These are phyloP conservation scores for Emydomyces testavorans DNA, from an alignment of 2,329 filamentous ascomycete genomes.

Conservation along the genomic window DNA sequence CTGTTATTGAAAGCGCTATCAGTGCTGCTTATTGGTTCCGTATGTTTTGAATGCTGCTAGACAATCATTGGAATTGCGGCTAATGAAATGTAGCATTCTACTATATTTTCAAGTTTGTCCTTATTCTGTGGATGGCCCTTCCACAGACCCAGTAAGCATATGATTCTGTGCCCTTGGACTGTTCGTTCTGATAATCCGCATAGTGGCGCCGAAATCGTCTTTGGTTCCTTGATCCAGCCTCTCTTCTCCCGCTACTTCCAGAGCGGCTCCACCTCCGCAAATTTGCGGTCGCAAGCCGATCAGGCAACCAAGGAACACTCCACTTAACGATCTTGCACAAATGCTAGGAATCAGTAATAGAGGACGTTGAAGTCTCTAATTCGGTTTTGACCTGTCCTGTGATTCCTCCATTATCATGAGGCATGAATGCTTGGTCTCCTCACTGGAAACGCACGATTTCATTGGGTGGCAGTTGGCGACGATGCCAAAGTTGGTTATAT, in stretches of 20 bases:
- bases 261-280: slow-evolving; percentile 62
- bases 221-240: slow-evolving; percentile 89
- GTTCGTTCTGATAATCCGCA: slow-evolving; percentile 12
- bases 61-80: slow-evolving; percentile 19
- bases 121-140: slow-evolving; percentile 95
- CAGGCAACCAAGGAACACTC: slow-evolving; percentile 53
- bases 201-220: slow-evolving; percentile 90
- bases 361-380: slow-evolving; percentile 4
- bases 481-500: slow-evolving; percentile 1
- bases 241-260: slow-evolving; percentile 88
- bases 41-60: slow-evolving; percentile 25
- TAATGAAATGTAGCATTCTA: slow-evolving; percentile 57
- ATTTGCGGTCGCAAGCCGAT: slow-evolving; percentile 80
- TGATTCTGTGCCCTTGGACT: slow-evolving; percentile 2
- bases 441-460: neutral
- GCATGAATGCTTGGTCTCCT: neutral
- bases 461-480: neutral
- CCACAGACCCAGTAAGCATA: slow-evolving; percentile 76
- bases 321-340: slow-evolving; percentile 34
- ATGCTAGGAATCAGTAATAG: neutral
- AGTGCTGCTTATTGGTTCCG: slow-evolving; percentile 60
- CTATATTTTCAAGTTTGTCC: slow-evolving; percentile 98
- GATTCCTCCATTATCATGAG: neutral
- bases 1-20: slow-evolving; percentile 54
- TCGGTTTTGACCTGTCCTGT: neutral